Evolutionary conservation across 371 early-diverging fungal genomes (phyloP).

Genomic region (Mortierella sp.): DNA sequence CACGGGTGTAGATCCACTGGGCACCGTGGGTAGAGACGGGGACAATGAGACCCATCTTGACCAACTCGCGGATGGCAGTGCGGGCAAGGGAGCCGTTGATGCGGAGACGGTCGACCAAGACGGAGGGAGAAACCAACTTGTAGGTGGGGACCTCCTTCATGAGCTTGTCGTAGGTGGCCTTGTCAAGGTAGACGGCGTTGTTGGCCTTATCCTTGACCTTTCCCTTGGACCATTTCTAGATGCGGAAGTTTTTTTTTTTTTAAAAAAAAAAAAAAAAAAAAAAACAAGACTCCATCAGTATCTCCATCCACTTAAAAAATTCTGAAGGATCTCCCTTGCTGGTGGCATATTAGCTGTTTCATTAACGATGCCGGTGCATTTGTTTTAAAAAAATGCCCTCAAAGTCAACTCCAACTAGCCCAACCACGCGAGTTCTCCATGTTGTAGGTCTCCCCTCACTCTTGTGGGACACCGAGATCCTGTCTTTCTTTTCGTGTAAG

Average conservation of each 20-base stretch:
- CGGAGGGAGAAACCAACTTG: slow-evolving; percentile 97
- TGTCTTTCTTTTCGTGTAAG: too few relatives aligned
- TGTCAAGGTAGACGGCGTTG: slow-evolving; percentile 64
- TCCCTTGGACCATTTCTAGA: slow-evolving; percentile 55
- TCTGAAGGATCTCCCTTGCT: too few relatives aligned
- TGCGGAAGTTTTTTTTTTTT: background rate
- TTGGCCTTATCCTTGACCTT: slow-evolving; percentile 55
- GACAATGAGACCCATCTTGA: slow-evolving; percentile 91
- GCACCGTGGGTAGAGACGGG: slow-evolving; percentile 89
- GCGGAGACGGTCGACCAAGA: slow-evolving; percentile 97
- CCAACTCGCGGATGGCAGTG: slow-evolving; percentile 92
- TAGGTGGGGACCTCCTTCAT: slow-evolving; percentile 99
- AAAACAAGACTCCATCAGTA: slow-evolving; percentile 1
- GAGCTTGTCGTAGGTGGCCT: slow-evolving; percentile 51
- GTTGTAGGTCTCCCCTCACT: too few relatives aligned
- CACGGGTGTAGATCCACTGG: slow-evolving; percentile 96
- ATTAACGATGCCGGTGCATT: background rate
- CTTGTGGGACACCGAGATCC: too few relatives aligned
- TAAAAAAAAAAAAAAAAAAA: background rate
- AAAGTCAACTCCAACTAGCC: too few relatives aligned
- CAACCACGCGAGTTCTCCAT: too few relatives aligned
- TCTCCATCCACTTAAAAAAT: background rate
- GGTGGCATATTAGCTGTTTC: slow-evolving; percentile 1
- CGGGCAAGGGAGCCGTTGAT: slow-evolving; percentile 98
- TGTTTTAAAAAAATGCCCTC: too few relatives aligned